Conservation (phyloP, 495 filamentous ascomycete genomes). For the Penicillium bialowiezense region DNA sequence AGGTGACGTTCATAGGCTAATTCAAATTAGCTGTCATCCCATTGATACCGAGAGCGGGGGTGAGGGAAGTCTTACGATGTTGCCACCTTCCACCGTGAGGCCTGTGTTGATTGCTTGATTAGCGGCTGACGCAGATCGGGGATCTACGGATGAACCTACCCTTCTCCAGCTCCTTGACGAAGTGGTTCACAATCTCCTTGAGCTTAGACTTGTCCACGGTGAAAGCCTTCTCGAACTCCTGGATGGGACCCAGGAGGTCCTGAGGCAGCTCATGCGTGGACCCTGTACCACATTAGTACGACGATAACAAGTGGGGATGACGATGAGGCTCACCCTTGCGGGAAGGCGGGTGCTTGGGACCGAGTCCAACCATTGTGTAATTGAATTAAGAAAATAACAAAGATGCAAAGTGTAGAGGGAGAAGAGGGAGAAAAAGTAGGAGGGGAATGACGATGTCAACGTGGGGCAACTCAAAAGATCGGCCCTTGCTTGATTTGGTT, state of each 20-base stretch:
- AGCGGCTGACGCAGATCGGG: neutral
- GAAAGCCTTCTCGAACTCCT: slow-evolving; percentile 82
- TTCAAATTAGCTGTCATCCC: neutral
- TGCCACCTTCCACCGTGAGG: slow-evolving; percentile 81
- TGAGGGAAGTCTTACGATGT: slow-evolving; percentile 66
- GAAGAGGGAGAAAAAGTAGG: neutral
- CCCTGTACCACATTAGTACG: slow-evolving; percentile 45
- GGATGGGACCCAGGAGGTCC: slow-evolving; percentile 79
- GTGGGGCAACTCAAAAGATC: slow-evolving; percentile 23
- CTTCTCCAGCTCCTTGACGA: slow-evolving; percentile 83
- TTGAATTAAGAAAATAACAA: neutral
- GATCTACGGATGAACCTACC: slow-evolving; percentile 44
- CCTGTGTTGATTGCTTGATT: slow-evolving; percentile 46
- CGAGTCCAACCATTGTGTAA: slow-evolving; percentile 70
- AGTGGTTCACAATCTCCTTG: slow-evolving; percentile 85
- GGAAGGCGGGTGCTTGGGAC: slow-evolving; percentile 68
- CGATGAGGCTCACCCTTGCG: slow-evolving; percentile 64
- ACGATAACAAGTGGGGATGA: slow-evolving; percentile 21
- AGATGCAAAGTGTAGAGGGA: neutral
- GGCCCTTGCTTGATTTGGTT: slow-evolving; percentile 24
- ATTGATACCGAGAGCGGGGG: neutral
- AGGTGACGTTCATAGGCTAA: slow-evolving; percentile 98
- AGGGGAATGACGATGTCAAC: slow-evolving; percentile 25
- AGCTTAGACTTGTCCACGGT: slow-evolving; percentile 74
- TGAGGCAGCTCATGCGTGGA: slow-evolving; percentile 81